Evolutionary conservation across 345 rosid genomes (phyloP).

Genomic region (Aquilaria yunnanensis): DNA sequence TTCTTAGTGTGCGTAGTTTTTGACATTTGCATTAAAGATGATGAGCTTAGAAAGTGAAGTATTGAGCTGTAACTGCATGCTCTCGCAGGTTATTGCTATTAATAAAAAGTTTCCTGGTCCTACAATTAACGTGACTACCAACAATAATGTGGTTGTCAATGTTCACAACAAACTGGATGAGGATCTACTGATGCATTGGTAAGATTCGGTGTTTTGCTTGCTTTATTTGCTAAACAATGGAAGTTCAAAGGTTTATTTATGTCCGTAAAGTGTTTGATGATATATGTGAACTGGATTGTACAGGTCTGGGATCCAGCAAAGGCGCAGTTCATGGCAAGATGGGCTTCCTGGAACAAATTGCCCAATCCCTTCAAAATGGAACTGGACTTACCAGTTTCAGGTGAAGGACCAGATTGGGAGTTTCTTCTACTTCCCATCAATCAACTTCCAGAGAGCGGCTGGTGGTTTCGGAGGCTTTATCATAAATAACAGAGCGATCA

Average conservation of each 20-base stretch:
- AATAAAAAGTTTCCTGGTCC: constrained; percentile 95
- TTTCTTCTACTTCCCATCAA: constrained; percentile 97
- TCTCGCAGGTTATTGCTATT: constrained; percentile 84
- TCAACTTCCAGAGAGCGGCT: constrained; percentile 88
- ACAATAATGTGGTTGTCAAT: constrained; percentile 77
- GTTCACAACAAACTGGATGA: constrained; percentile 90
- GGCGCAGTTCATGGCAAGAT: constrained; percentile 99
- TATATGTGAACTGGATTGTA: constrained; percentile 4
- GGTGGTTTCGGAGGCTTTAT: constrained; percentile 91
- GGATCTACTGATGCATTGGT: constrained; percentile 84
- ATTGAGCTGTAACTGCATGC: constrained; percentile 16
- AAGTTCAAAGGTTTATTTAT: neutral
- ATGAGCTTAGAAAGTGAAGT: constrained; percentile 8
- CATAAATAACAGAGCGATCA: constrained; percentile 66
- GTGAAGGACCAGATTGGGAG: constrained; percentile 99
- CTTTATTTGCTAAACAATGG: neutral
- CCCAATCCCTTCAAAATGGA: constrained; percentile 99
- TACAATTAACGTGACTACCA: constrained; percentile 81
- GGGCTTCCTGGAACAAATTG: constrained; percentile 93
- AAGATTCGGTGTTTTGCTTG: constrained; percentile 13
- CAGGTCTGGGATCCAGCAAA: constrained; percentile 92
- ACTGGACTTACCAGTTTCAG: constrained; percentile 99
- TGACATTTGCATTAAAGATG: constrained; percentile 9
- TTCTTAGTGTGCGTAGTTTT: constrained; percentile 4
- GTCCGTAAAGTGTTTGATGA: neutral